Evolutionary conservation across 2,329 filamentous ascomycete genomes (phyloP).

Genomic region (Pseudogymnoascus verrucosus): DNA sequence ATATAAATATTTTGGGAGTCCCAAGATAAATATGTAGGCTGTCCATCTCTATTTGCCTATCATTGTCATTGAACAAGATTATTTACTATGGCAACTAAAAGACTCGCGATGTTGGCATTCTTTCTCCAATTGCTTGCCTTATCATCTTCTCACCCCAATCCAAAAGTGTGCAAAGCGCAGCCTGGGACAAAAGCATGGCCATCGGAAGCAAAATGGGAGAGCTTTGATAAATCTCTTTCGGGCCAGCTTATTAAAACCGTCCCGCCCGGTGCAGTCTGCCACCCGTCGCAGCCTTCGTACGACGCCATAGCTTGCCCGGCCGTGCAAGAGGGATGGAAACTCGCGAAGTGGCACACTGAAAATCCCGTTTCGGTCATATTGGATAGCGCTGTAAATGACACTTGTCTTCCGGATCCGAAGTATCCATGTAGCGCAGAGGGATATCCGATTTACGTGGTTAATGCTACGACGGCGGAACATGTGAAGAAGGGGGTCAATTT

Average conservation of each 20-base stretch:
- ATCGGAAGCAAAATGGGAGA: constrained; percentile 34
- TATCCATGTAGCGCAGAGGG: constrained; percentile 32
- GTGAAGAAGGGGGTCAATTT: constrained; percentile 28
- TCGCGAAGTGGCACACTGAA: constrained; percentile 30
- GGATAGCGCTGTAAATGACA: constrained; percentile 42
- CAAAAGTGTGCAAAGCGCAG: constrained; percentile 39
- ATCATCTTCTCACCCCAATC: neutral
- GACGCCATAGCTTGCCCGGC: constrained; percentile 27
- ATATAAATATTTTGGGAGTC: neutral
- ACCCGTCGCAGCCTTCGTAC: constrained; percentile 30
- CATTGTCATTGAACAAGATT: neutral
- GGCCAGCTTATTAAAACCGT: constrained; percentile 36
- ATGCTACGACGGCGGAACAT: constrained; percentile 19
- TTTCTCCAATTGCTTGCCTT: constrained; percentile 1
- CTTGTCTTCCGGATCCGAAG: constrained; percentile 37
- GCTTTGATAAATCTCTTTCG: constrained; percentile 37
- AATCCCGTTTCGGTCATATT: constrained; percentile 32
- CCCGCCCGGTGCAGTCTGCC: constrained; percentile 40
- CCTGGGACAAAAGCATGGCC: constrained; percentile 42
- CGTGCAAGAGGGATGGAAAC: constrained; percentile 27
- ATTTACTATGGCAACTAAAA: neutral
- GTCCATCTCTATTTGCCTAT: neutral
- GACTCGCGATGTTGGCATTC: neutral
- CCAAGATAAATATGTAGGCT: neutral
- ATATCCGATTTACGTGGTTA: constrained; percentile 35